Evolutionary conservation across 805 yeast genomes (phyloP), one percentile per base, ranked within the genome.

Genomic region (Monosporozyma aquatica): DNA sequence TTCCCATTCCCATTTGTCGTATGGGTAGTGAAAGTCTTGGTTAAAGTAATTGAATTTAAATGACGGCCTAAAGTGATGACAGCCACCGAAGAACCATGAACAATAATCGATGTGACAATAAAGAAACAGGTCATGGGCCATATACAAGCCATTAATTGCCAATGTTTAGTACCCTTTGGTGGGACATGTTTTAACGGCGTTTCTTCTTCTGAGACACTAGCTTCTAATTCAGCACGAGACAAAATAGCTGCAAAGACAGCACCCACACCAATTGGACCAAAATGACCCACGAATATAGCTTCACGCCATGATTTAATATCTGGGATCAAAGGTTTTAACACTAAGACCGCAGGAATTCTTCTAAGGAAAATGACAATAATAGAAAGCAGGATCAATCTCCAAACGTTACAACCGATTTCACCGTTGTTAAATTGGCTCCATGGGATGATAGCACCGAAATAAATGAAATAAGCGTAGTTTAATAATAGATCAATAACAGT

Each of bases 201-300:
- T 30, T 73, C 74, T 22, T 72, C 75, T 4, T 58, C 65, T 18
- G 73, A 67, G 14, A 68, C 65, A 44, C 64, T 66, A 6, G 63
- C 67, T 55, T 85, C 94, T 41, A 83, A 64, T 47, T 80, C 82
- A 8, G 78, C 75, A 47, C 90, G 74, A 0, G 95, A 86, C 47
- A 87, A 67, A 39, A 87, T 79, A 5, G 85, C 80, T 33, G 92
- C 90, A 62, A 84, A 87, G 6, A 87, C 70, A 1, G 95, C 95
- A 44, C 96, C 95, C 18, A 87, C 96, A 38, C 97, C 97, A 56
- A 89, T 85, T 2, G 97, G 96, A 14, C 97, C 97, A 62, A 89
- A 87, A 65, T 87, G 95, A 17, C 96, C 96, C 60, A 94, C 86
- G 61, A 89, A 89, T 3, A 87, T 59, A 0, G 96, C 96, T 61